Evolutionary conservation across 1,284 basidiomycete species (phyloP).

Genomic region (Volvariella surrecta): DNA sequence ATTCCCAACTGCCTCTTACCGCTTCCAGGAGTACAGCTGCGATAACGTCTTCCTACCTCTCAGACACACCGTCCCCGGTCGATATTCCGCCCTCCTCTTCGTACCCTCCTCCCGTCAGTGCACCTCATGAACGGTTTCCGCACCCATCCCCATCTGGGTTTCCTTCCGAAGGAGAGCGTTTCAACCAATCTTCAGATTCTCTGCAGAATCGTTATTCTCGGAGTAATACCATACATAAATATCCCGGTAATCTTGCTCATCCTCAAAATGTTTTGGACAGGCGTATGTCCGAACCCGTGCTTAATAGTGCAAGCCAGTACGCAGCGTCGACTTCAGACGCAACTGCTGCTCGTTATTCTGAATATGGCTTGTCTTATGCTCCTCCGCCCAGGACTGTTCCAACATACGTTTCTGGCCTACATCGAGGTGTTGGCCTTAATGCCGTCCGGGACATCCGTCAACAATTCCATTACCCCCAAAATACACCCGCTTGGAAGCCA

Average conservation of each 20-base stretch:
- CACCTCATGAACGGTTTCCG: constrained; percentile 35
- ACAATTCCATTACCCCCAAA: constrained; percentile 23
- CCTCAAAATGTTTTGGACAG: constrained; percentile 32
- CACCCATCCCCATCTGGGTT: constrained; percentile 27
- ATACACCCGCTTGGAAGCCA: constrained; percentile 26
- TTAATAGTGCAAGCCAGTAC: constrained; percentile 24
- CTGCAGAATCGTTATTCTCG: constrained; percentile 26
- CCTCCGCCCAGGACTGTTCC: constrained; percentile 21
- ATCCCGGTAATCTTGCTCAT: constrained; percentile 16
- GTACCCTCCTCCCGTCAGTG: constrained; percentile 32
- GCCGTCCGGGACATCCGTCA: constrained; percentile 30
- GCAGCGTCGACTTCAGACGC: constrained; percentile 18
- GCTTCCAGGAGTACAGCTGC: constrained; percentile 18
- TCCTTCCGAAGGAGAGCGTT: constrained; percentile 24
- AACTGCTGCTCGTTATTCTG: constrained; percentile 16
- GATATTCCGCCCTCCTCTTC: constrained; percentile 27
- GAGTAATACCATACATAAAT: constrained; percentile 26
- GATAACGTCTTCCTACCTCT: constrained; percentile 19
- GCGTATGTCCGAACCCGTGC: constrained; percentile 56
- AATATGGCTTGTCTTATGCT: constrained; percentile 22
- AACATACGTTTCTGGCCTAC: constrained; percentile 26
- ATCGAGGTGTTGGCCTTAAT: constrained; percentile 31
- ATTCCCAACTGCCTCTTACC: not conserved
- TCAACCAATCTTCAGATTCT: constrained; percentile 20
- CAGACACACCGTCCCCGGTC: constrained; percentile 34